These are phyloP conservation scores for Cyberlindnera mycetangii DNA, from an alignment of 805 yeast genomes.

Conservation along the genomic window DNA sequence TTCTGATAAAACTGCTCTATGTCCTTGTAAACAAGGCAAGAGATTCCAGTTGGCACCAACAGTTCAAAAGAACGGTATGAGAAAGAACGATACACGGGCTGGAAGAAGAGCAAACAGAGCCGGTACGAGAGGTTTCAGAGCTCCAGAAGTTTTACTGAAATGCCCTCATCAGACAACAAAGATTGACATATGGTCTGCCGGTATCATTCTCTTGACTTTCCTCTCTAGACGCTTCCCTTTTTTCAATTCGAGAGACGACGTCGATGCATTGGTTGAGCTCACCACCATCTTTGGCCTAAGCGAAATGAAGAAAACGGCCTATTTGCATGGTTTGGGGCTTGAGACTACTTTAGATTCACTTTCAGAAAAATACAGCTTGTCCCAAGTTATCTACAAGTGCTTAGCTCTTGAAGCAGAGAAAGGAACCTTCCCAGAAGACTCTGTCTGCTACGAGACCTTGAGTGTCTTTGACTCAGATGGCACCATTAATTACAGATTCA, in stretches of 20 bases:
- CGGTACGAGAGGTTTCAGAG: conserved; percentile 86
- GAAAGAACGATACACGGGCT: conserved; percentile 83
- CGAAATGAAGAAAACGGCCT: conserved; percentile 72
- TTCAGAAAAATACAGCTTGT: conserved; percentile 26
- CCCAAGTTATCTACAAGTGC: conserved; percentile 42
- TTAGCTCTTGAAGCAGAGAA: conserved; percentile 46
- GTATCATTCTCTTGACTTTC: conserved; percentile 73
- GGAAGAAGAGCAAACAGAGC: conserved; percentile 95
- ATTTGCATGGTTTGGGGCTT: conserved; percentile 83
- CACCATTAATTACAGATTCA: conserved; percentile 2
- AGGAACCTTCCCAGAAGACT: conserved; percentile 64
- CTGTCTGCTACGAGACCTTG: conserved; percentile 67
- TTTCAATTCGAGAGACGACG: conserved; percentile 91
- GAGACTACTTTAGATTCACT: conserved; percentile 61
- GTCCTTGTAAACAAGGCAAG: conserved; percentile 50
- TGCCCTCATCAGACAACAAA: conserved; percentile 56
- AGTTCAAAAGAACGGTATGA: conserved; percentile 55
- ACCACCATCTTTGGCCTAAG: conserved; percentile 76
- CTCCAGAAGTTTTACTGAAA: conserved; percentile 67
- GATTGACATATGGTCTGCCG: conserved; percentile 82
- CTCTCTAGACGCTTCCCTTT: conserved; percentile 83
- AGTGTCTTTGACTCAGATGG: conserved; percentile 30
- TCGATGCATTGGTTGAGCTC: conserved; percentile 85
- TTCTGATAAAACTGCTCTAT: conserved; percentile 25
- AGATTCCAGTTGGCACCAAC: conserved; percentile 21